Evolutionary conservation across 2,329 filamentous ascomycete genomes (phyloP).

Genomic region (Fusarium subglutinans): DNA sequence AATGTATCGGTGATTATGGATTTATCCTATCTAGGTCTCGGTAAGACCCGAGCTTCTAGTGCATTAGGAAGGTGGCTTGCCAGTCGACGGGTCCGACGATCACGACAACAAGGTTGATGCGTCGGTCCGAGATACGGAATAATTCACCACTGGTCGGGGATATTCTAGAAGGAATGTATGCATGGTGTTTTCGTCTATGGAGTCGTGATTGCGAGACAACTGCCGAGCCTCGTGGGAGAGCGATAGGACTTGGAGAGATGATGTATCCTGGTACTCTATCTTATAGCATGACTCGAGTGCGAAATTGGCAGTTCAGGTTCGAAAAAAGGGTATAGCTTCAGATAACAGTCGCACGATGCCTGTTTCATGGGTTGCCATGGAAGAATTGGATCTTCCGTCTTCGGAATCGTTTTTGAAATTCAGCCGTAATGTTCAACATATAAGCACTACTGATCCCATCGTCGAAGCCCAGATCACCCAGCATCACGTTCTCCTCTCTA

Average conservation of each 20-base stretch:
- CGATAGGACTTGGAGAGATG: background rate
- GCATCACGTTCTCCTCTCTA: accelerated
- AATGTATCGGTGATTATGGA: too few relatives aligned
- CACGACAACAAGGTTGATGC: background rate
- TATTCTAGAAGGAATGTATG: too few relatives aligned
- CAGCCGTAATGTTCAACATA: background rate
- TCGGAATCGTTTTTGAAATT: background rate
- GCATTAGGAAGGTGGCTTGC: background rate
- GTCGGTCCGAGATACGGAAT: too few relatives aligned
- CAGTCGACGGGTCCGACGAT: background rate
- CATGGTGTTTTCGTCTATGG: too few relatives aligned
- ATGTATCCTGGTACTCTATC: background rate
- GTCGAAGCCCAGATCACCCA: accelerated
- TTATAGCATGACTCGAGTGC: background rate
- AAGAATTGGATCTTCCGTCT: too few relatives aligned
- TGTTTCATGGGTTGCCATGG: accelerated
- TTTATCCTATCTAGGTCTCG: accelerated
- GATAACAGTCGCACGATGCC: background rate
- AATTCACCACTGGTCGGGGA: background rate
- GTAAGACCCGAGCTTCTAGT: background rate
- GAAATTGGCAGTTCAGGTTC: background rate
- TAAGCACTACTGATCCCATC: accelerated
- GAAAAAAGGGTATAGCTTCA: background rate
- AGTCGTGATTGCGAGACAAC: background rate
- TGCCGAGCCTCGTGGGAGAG: background rate